A percentile compares a stretch with the other conserved stretches of the same genome.
phyloP scores from a whole-genome alignment of 2,329 filamentous ascomycete species.

The Diaporthe batatas region DNA sequence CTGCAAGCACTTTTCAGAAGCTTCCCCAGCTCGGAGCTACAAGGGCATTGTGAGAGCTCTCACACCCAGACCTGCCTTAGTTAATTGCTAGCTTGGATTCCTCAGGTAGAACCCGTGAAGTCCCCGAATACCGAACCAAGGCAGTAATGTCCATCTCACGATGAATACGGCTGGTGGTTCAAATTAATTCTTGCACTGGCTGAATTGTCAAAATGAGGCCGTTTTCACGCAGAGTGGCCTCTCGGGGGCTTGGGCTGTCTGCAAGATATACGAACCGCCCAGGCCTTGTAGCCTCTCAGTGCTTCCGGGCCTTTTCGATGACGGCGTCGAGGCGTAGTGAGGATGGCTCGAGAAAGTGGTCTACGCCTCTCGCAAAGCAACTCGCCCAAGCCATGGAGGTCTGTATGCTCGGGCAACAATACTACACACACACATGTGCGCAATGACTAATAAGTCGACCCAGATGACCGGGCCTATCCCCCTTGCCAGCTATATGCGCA shows the following conservation, averaged over 20 bases:
- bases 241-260: constrained; percentile 33
- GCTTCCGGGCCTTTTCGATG: constrained; percentile 32
- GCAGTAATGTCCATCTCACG: neutral
- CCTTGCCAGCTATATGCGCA: constrained; percentile 96
- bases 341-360: constrained; percentile 76
- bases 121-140: constrained; percentile 14
- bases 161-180: constrained; percentile 15
- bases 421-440: neutral
- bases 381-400: constrained; percentile 90
- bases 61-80: neutral
- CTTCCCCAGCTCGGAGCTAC: constrained; percentile 13
- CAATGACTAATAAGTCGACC: constrained; percentile 8
- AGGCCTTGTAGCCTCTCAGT: constrained; percentile 29
- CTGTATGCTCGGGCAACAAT: constrained; percentile 43
- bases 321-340: constrained; percentile 43
- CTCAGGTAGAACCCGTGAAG: neutral
- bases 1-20: constrained; percentile 20
- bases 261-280: constrained; percentile 18
- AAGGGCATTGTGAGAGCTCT: neutral
- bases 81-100: constrained; percentile 11
- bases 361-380: constrained; percentile 90
- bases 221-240: constrained; percentile 34
- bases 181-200: neutral
- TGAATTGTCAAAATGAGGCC: constrained; percentile 30
- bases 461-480: constrained; percentile 87